Conservation (phyloP, 179 eudicot genomes). For the Patellifolia procumbens region DNA sequence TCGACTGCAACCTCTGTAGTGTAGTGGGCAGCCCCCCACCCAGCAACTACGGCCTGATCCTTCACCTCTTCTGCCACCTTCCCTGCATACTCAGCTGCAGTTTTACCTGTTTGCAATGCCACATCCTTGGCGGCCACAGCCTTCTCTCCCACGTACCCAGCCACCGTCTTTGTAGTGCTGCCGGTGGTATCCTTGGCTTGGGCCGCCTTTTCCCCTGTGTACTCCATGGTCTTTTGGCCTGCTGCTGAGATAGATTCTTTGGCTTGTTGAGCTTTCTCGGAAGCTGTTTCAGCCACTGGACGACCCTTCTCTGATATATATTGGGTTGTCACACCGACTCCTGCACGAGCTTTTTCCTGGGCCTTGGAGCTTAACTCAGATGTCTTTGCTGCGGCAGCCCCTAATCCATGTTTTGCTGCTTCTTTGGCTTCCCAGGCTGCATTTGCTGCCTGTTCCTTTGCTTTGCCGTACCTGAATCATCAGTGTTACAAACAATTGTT, state of each 20-base stretch:
- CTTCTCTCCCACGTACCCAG: constrained; percentile 40
- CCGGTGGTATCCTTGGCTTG: constrained; percentile 33
- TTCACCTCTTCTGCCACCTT: constrained; percentile 51
- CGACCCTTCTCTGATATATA: constrained; percentile 30
- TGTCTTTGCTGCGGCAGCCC: constrained; percentile 30
- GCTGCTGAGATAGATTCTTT: constrained; percentile 27
- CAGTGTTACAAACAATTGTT: neutral
- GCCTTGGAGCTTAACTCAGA: constrained; percentile 25
- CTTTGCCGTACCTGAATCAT: constrained; percentile 21
- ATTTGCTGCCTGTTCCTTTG: constrained; percentile 28
- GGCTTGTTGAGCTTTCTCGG: constrained; percentile 42
- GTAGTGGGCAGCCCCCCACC: constrained; percentile 61
- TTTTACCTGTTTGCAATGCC: constrained; percentile 35
- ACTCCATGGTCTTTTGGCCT: constrained; percentile 23
- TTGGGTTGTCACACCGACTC: constrained; percentile 29
- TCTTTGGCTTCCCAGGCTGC: constrained; percentile 39
- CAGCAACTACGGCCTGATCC: constrained; percentile 59
- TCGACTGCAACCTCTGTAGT: constrained; percentile 49
- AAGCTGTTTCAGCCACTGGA: constrained; percentile 33
- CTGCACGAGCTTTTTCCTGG: constrained; percentile 32
- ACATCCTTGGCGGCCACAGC: constrained; percentile 42
- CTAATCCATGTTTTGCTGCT: constrained; percentile 31
- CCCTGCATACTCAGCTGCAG: constrained; percentile 31
- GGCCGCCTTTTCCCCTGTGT: constrained; percentile 31
- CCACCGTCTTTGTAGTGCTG: constrained; percentile 33